Evolutionary conservation across 1,284 basidiomycete species (phyloP), one percentile per base, ranked within the genome.

Genomic region (Mixia osmundae): DNA sequence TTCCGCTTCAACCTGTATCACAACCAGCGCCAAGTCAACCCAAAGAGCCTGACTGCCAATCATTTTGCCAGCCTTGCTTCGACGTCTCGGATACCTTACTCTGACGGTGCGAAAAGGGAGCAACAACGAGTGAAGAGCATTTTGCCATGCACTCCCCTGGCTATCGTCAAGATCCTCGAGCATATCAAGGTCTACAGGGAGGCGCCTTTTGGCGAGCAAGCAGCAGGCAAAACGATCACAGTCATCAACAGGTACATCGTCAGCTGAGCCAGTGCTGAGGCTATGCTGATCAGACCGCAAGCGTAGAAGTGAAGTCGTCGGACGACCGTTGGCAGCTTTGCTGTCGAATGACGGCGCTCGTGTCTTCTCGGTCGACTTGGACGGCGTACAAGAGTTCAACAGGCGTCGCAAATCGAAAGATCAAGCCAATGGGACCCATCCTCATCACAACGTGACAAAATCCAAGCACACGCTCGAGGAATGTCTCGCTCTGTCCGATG

Each of bases 321-420:
- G 89, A 18, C 67, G 89, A 37, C 89, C 89, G 2, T 65, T 95
- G 7, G 89, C 85, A 0, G 89, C 87, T 3, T 63, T 95, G 34
- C 67, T 95, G 29, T 71, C 85, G 10, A 95, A 95, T 54, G 89
- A 95, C 52, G 89, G 89, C 25, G 87, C 87, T 3, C 68, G 82
- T 8, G 89, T 95, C 2, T 76, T 89, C 53, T 85, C 79, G 7
- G 79, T 80, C 16, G 89, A 97, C 56, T 77, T 95, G 40, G 82
- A 87, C 55, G 79, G 76, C 18, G 75, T 79, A 36, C 79, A 85
- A 58, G 78, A 59, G 43, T 58, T 59, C 47, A 57, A 49, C 43
- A 53, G 56, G 37, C 47, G 55, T 24, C 44, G 41, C 16, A 30
- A 32, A 24, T 26, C 40, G 26, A 28, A 28, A 11, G 10, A 24